These are phyloP conservation scores for Monosporascus sp. DNA, from an alignment of 2,329 filamentous ascomycete genomes.

Conservation along the genomic window DNA sequence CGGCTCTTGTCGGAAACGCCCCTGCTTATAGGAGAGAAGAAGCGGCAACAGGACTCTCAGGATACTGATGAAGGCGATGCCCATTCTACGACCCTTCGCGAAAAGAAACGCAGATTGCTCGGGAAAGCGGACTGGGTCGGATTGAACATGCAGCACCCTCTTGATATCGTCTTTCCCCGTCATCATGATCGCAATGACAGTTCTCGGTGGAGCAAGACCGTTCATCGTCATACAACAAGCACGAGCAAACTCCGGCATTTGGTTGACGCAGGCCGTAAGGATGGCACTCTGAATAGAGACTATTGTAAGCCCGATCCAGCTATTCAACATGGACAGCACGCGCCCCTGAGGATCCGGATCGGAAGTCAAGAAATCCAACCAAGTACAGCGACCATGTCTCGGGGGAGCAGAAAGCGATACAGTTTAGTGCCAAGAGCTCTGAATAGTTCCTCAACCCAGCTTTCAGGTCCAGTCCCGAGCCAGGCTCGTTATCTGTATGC, in stretches of 20 bases:
- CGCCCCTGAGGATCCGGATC: constrained; percentile 26
- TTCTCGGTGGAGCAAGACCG: constrained; percentile 17
- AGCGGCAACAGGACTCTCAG: constrained; percentile 2
- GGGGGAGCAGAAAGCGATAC: constrained; percentile 11
- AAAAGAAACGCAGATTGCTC: constrained; percentile 26
- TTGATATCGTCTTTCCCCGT: constrained; percentile 23
- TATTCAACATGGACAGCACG: not conserved
- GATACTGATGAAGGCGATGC: constrained; percentile 2
- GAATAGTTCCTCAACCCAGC: constrained; percentile 3
- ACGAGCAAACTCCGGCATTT: constrained; percentile 5
- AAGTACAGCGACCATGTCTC: constrained; percentile 12
- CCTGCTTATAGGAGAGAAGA: constrained; percentile 9
- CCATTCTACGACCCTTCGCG: constrained; percentile 6
- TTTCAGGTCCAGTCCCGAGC: constrained; percentile 9
- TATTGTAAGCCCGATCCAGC: not conserved
- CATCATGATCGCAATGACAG: constrained; percentile 12
- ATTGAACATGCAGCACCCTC: constrained; percentile 26
- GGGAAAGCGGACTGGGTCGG: constrained; percentile 30
- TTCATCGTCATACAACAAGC: constrained; percentile 4
- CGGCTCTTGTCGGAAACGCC: not conserved
- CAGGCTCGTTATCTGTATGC: constrained; percentile 7
- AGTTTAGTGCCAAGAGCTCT: constrained; percentile 6
- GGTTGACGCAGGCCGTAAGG: not conserved
- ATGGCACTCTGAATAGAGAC: not conserved
- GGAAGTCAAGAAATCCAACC: constrained; percentile 29